Conservation (phyloP, 352 stramenopile species). For the Detonula confervacea region DNA sequence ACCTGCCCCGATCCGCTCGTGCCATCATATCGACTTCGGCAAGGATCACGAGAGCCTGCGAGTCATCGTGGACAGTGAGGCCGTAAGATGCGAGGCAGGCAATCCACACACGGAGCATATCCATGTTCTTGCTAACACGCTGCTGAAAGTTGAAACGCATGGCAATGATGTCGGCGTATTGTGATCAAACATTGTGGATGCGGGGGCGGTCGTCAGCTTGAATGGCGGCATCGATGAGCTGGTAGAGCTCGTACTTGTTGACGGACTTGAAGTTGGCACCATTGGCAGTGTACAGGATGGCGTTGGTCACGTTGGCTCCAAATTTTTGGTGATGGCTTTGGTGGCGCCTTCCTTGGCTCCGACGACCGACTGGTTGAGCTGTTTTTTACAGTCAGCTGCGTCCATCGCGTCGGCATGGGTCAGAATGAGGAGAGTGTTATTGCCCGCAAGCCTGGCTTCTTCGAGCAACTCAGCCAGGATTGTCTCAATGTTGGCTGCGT, state of each 20-base stretch:
- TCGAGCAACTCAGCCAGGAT: too few species aligned
- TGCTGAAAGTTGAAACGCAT: constrained; percentile 23
- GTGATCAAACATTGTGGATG: neutral
- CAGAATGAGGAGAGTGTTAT: too few species aligned
- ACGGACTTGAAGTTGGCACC: constrained; percentile 13
- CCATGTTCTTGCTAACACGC: constrained; percentile 9
- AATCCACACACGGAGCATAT: neutral
- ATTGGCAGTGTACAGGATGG: constrained; percentile 10
- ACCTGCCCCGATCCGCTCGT: neutral
- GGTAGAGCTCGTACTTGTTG: constrained; percentile 14
- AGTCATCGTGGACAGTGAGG: constrained; percentile 8
- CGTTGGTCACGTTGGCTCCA: too few species aligned
- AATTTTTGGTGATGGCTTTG: constrained; percentile 22
- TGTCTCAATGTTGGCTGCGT: too few species aligned
- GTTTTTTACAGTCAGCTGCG: too few species aligned
- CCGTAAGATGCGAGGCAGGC: too few species aligned
- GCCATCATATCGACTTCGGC: constrained; percentile 13
- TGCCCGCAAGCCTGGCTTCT: too few species aligned
- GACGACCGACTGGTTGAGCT: too few species aligned
- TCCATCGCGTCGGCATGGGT: too few species aligned
- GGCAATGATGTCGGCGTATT: neutral
- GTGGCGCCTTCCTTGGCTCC: constrained; percentile 30
- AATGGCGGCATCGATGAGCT: neutral
- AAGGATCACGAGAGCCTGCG: constrained; percentile 10
- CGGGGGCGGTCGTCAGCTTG: constrained; percentile 6